Conservation (phyloP, 2,329 filamentous ascomycete species). For the Colletotrichum graminicola region DNA sequence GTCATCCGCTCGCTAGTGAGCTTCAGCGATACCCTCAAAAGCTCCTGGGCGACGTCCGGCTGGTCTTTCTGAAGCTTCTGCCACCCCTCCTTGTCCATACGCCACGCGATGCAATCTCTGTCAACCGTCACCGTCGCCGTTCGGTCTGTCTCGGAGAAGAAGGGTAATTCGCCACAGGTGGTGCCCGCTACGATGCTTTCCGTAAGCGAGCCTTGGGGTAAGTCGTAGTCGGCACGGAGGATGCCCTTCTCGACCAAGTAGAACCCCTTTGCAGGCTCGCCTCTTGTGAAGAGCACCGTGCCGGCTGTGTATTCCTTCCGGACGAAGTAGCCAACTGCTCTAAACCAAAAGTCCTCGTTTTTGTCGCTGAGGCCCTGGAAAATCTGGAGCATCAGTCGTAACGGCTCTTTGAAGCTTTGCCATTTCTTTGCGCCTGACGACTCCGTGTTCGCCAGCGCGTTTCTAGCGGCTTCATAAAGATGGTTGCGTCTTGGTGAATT, state of each 20-base stretch:
- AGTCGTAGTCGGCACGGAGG: conserved; percentile 87
- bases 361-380: conserved; percentile 88
- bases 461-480: conserved; percentile 81
- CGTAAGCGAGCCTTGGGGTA: conserved; percentile 88
- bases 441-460: conserved; percentile 77
- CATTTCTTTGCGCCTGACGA: conserved; percentile 74
- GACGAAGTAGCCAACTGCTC: conserved; percentile 79
- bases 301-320: conserved; percentile 76
- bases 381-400: conserved; percentile 93
- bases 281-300: conserved; percentile 81
- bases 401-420: conserved; percentile 88
- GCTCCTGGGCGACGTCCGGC: conserved; percentile 82
- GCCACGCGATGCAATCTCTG: conserved; percentile 84
- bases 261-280: conserved; percentile 84
- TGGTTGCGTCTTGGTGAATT: conserved; percentile 86
- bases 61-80: conserved; percentile 77
- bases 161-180: conserved; percentile 94
- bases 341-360: conserved; percentile 97
- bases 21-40: conserved; percentile 90
- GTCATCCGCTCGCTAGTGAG: conserved; percentile 93
- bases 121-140: conserved; percentile 91
- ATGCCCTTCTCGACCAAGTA: conserved; percentile 93
- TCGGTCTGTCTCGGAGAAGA: conserved; percentile 90
- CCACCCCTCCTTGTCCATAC: conserved; percentile 81
- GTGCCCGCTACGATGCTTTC: conserved; percentile 95